A percentile compares a stretch with the other conserved stretches of the same genome.
phyloP scores from a whole-genome alignment of 139 green algal genomes.

The Micractinium sp. region DNA sequence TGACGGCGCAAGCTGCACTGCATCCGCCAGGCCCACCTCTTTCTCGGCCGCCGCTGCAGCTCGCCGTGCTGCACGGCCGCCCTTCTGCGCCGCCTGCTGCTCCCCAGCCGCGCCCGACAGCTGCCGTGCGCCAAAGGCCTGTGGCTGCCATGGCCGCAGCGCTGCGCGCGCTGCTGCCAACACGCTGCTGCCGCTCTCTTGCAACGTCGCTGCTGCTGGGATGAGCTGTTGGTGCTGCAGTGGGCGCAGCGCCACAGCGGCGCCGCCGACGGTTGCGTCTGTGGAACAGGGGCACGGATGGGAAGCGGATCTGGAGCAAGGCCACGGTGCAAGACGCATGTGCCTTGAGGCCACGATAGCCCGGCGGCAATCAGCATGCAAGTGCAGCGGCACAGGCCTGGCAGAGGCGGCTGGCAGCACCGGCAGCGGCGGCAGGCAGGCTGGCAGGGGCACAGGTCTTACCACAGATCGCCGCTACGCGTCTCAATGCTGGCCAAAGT shows the following conservation, averaged over 20 bases:
- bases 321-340: neutral
- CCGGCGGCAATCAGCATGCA: neutral
- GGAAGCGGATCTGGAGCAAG: too few species aligned
- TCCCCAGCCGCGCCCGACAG: constrained; percentile 20
- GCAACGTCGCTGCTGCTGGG: neutral
- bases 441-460: too few species aligned
- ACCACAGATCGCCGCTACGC: neutral
- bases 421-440: neutral
- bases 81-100: constrained; percentile 10
- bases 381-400: too few species aligned
- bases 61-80: constrained; percentile 19
- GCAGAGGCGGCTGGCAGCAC: too few species aligned
- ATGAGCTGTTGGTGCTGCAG: neutral
- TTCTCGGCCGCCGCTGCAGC: constrained; percentile 26
- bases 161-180: neutral
- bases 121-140: neutral
- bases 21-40: neutral
- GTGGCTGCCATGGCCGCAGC: constrained; percentile 14
- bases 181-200: too few species aligned
- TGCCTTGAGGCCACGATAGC: neutral
- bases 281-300: neutral
- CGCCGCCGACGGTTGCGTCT: neutral
- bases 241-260: neutral
- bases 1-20: neutral
- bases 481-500: neutral